Conservation (phyloP, 192 early-diverging fungal species). For the Linderina pennispora region DNA sequence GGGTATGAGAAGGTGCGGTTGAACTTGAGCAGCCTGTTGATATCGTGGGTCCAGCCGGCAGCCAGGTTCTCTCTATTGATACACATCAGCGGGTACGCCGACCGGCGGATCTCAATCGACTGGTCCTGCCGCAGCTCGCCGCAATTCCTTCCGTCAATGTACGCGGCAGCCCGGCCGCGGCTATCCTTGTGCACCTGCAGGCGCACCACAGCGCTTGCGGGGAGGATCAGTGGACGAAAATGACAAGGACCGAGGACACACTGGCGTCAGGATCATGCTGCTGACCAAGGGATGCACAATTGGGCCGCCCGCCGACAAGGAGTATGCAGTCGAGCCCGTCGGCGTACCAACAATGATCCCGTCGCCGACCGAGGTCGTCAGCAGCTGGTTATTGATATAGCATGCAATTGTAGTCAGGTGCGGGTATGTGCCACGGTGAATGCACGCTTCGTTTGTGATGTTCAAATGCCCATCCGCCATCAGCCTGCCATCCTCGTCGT, state of each 20-base stretch:
- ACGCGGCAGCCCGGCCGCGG: slow-evolving; percentile 61
- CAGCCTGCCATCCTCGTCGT: slow-evolving; percentile 47
- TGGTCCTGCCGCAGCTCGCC: slow-evolving; percentile 63
- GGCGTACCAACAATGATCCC: slow-evolving; percentile 75
- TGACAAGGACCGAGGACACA: slow-evolving; percentile 78
- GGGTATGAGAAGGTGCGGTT: slow-evolving; percentile 60
- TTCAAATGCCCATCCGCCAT: slow-evolving; percentile 39
- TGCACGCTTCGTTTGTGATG: slow-evolving; percentile 82
- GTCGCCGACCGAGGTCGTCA: slow-evolving; percentile 75
- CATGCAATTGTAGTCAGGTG: slow-evolving; percentile 78
- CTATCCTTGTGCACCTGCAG: slow-evolving; percentile 54
- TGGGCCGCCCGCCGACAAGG: slow-evolving; percentile 77
- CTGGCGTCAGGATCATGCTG: slow-evolving; percentile 67
- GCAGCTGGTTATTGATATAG: slow-evolving; percentile 69
- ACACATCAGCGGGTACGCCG: slow-evolving; percentile 71
- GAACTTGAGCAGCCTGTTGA: slow-evolving; percentile 83
- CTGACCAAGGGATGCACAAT: slow-evolving; percentile 78
- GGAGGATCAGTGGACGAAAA: slow-evolving; percentile 79
- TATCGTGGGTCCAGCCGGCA: slow-evolving; percentile 73
- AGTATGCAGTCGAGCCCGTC: slow-evolving; percentile 91
- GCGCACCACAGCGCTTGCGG: slow-evolving; percentile 56
- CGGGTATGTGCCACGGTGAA: slow-evolving; percentile 83
- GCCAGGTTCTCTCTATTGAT: slow-evolving; percentile 60
- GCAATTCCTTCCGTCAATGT: slow-evolving; percentile 71
- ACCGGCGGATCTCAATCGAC: slow-evolving; percentile 49